Percentiles rank a stretch among this genome's conserved stretches.
Evolutionary conservation across 2,329 filamentous ascomycete species (phyloP).

Genomic region (Sarocladium strictum): DNA sequence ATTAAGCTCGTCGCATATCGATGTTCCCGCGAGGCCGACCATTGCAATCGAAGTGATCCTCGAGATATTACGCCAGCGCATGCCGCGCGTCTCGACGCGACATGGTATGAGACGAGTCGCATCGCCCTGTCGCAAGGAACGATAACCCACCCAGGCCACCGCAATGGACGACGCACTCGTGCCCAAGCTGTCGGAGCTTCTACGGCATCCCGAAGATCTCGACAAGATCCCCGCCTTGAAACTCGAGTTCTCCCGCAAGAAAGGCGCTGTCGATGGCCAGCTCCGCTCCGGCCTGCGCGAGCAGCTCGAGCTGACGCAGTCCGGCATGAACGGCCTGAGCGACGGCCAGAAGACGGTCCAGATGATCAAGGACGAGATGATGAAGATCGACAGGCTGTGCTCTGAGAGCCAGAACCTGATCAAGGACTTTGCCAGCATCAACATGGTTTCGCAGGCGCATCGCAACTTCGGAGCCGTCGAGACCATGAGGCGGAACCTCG

Average conservation of each 20-base stretch:
- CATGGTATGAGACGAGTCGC: conserved; percentile 6
- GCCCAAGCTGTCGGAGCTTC: conserved; percentile 83
- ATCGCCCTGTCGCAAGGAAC: conserved; percentile 6
- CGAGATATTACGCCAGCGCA: not conserved
- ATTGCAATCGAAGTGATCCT: not conserved
- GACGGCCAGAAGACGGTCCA: conserved; percentile 90
- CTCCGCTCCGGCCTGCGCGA: conserved; percentile 82
- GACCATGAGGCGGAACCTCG: conserved; percentile 85
- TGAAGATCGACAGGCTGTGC: conserved; percentile 96
- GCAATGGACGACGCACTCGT: conserved; percentile 53
- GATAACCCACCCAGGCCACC: not conserved
- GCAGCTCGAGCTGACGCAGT: conserved; percentile 90
- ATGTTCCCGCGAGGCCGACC: too few relatives aligned
- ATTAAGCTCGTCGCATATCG: not conserved
- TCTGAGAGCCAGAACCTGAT: conserved; percentile 98
- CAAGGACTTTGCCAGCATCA: conserved; percentile 89
- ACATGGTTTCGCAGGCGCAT: conserved; percentile 87
- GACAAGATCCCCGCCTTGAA: conserved; percentile 91
- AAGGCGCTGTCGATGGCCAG: conserved; percentile 83
- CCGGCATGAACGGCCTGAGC: conserved; percentile 81
- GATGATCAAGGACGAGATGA: conserved; percentile 95
- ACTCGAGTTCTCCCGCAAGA: conserved; percentile 90
- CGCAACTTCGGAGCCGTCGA: conserved; percentile 93
- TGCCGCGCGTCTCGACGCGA: not conserved
- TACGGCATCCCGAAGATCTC: conserved; percentile 92